Evolutionary conservation across 306 rosid species (phyloP).

Genomic region (Pueraria montana): DNA sequence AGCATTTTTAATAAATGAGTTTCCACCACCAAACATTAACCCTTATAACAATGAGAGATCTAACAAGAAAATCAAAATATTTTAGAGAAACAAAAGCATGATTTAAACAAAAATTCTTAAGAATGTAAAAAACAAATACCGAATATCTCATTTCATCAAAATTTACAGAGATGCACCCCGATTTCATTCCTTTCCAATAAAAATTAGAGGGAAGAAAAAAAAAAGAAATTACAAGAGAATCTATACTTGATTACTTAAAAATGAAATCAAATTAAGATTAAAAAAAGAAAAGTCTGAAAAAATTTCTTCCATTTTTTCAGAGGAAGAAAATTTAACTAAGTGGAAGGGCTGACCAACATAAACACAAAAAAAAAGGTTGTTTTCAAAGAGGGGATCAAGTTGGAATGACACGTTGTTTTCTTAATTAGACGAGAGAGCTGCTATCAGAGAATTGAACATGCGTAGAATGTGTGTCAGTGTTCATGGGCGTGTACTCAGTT

Average conservation of each 20-base stretch:
- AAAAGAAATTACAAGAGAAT: background rate
- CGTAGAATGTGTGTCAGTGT: constrained; percentile 42
- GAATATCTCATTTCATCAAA: constrained; percentile 27
- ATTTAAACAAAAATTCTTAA: background rate
- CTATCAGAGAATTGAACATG: constrained; percentile 34
- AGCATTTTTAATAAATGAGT: too few relatives aligned
- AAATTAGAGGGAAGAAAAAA: background rate
- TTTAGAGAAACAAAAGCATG: background rate
- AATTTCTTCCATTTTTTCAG: background rate
- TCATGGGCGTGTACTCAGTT: constrained; percentile 38
- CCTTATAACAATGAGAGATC: background rate
- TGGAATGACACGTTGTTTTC: constrained; percentile 18
- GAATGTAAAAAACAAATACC: background rate
- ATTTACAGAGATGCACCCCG: constrained; percentile 43
- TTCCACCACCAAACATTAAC: too few relatives aligned
- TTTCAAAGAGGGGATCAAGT: background rate
- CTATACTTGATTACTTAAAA: constrained; percentile 29
- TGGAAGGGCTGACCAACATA: constrained; percentile 14
- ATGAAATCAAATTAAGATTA: constrained; percentile 40
- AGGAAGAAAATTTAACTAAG: constrained; percentile 24
- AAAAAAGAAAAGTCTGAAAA: background rate
- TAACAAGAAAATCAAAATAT: background rate
- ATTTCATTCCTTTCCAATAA: constrained; percentile 41
- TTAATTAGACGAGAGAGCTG: constrained; percentile 28
- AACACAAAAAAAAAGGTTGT: background rate